A percentile compares a stretch with the other conserved stretches of the same genome.
Conservation (phyloP, 2,329 filamentous ascomycete genomes). For the Pseudogymnoascus sp. region DNA sequence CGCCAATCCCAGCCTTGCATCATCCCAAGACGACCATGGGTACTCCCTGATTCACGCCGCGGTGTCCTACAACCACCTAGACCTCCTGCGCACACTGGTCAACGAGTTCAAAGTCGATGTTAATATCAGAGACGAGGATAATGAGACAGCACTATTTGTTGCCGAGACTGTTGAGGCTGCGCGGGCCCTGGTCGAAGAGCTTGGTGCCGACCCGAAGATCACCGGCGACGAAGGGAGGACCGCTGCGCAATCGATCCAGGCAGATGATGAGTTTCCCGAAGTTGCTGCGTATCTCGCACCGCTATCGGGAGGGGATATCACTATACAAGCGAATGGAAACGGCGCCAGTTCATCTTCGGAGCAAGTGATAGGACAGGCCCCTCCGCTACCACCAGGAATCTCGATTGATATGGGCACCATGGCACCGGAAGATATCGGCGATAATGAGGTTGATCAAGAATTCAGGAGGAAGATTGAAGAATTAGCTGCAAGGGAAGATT, state of each 20-base stretch:
- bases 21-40: slow-evolving; percentile 77
- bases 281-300: slow-evolving; percentile 56
- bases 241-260: slow-evolving; percentile 69
- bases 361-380: slow-evolving; percentile 32
- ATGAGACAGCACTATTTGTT: slow-evolving; percentile 92
- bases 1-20: slow-evolving; percentile 66
- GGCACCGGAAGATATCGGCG: slow-evolving; percentile 51
- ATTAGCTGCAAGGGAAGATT: slow-evolving; percentile 73
- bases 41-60: slow-evolving; percentile 93
- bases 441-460: slow-evolving; percentile 67
- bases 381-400: slow-evolving; percentile 65
- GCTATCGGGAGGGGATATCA: slow-evolving; percentile 27
- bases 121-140: slow-evolving; percentile 80
- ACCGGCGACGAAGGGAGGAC: slow-evolving; percentile 69
- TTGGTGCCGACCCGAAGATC: slow-evolving; percentile 58
- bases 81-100: slow-evolving; percentile 68
- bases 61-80: slow-evolving; percentile 80
- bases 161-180: slow-evolving; percentile 74
- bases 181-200: slow-evolving; percentile 70
- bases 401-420: slow-evolving; percentile 71
- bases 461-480: slow-evolving; percentile 83
- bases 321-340: slow-evolving; percentile 23
- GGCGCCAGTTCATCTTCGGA: slow-evolving; percentile 5
- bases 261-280: slow-evolving; percentile 68
- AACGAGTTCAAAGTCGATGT: slow-evolving; percentile 69